These are phyloP conservation scores for Scytalidium lignicola DNA, from an alignment of 2,329 filamentous ascomycete genomes.

Conservation along the genomic window DNA sequence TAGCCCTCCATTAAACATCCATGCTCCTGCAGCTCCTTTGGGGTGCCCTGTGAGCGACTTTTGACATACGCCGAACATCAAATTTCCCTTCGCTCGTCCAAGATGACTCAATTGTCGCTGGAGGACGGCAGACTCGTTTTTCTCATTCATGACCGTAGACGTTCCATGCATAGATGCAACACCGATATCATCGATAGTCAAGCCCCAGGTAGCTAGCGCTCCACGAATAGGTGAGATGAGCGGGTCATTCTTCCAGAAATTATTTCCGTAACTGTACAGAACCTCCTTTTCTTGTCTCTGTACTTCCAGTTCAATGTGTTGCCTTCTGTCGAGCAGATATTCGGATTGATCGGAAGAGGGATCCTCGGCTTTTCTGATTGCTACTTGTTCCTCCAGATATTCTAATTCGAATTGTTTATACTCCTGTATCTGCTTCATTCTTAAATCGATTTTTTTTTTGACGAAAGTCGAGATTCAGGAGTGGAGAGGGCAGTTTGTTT, in stretches of 20 bases:
- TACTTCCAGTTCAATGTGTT: constrained; percentile 84
- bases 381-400: too few species aligned
- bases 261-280: constrained; percentile 84
- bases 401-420: too few species aligned
- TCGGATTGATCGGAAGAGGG: too few species aligned
- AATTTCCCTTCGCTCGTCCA: constrained; percentile 89
- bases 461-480: constrained; percentile 93
- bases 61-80: constrained; percentile 91
- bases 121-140: constrained; percentile 94
- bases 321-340: too few species aligned
- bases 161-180: constrained; percentile 97
- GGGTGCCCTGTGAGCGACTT: constrained; percentile 97
- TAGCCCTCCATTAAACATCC: constrained; percentile 97
- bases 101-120: constrained; percentile 91
- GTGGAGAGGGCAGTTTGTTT: constrained; percentile 84
- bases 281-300: constrained; percentile 85
- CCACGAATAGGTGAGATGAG: constrained; percentile 89
- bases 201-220: constrained; percentile 93
- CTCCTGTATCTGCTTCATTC: too few species aligned
- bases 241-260: constrained; percentile 93
- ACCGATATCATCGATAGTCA: constrained; percentile 86
- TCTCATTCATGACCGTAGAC: constrained; percentile 94
- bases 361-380: too few species aligned
- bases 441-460: constrained; percentile 86
- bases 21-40: constrained; percentile 95